Percentiles rank a stretch among this genome's conserved stretches.
Evolutionary conservation across 306 rosid species (phyloP).

Genomic region (Arachis hypogaea): DNA sequence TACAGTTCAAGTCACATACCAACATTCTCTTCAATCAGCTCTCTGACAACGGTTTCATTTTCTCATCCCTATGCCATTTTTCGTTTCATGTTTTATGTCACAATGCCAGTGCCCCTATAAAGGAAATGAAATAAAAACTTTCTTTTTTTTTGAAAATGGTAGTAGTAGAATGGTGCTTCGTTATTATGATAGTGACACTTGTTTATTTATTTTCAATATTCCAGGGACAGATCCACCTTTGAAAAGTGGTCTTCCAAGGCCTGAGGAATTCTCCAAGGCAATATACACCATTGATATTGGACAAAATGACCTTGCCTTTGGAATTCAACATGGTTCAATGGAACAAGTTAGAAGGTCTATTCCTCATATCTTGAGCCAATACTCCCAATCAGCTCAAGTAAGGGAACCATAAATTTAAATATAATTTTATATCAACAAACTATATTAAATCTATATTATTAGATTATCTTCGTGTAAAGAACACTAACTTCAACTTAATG

Average conservation of each 20-base stretch:
- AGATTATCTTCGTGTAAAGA: no score
- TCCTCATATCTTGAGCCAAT: conserved; percentile 61
- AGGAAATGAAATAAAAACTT: no score
- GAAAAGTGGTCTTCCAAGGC: conserved; percentile 64
- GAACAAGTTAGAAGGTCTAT: conserved; percentile 67
- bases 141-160: background rate
- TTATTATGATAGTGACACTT: conserved; percentile 13
- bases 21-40: conserved; percentile 56
- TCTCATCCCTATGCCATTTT: conserved; percentile 24
- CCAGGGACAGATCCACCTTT: conserved; percentile 49
- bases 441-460: no score
- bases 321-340: conserved; percentile 58
- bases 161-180: background rate
- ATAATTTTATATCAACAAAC: no score
- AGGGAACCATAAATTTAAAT: background rate
- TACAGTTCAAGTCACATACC: conserved; percentile 64
- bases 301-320: conserved; percentile 76
- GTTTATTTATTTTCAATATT: conserved; percentile 9
- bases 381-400: conserved; percentile 65
- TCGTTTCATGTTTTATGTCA: background rate
- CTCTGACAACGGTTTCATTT: conserved; percentile 51
- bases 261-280: conserved; percentile 70
- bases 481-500: no score
- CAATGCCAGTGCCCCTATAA: no score
- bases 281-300: conserved; percentile 84